Conservation (phyloP, 768 basidiomycete genomes). For the Kwoniella dendrophila region DNA sequence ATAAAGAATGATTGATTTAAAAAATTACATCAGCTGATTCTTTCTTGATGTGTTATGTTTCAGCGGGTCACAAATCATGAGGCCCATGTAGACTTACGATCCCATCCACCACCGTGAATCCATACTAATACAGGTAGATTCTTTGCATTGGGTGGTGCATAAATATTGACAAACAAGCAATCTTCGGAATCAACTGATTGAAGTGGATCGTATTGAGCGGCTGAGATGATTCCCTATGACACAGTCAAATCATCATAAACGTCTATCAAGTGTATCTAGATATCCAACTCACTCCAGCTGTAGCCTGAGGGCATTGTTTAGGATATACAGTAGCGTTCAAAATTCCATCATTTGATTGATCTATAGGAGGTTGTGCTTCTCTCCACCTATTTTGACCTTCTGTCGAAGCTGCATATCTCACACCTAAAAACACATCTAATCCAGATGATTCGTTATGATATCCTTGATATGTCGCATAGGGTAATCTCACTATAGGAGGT, state of each 20-base stretch:
- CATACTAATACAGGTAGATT: slow-evolving; percentile 8
- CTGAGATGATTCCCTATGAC: not conserved
- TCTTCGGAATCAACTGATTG: slow-evolving; percentile 9
- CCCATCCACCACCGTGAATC: slow-evolving; percentile 12
- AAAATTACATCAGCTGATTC: slow-evolving; percentile 3
- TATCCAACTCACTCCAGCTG: not conserved
- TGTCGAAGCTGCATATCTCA: slow-evolving; percentile 4
- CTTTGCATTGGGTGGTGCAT: not conserved
- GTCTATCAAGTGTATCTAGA: not conserved
- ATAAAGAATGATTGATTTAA: not conserved
- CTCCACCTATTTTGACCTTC: slow-evolving; percentile 5
- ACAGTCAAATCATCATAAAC: no score
- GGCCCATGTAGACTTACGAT: slow-evolving; percentile 4
- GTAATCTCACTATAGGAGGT: not conserved
- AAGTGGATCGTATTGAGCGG: not conserved
- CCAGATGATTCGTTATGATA: slow-evolving; percentile 4
- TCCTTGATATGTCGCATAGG: slow-evolving; percentile 2
- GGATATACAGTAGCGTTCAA: slow-evolving; percentile 2
- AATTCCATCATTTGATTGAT: not conserved
- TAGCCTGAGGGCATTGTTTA: not conserved
- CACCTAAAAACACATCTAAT: not conserved
- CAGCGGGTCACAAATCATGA: not conserved
- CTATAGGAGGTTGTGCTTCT: slow-evolving; percentile 2
- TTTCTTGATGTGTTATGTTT: not conserved
- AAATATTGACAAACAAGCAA: slow-evolving; percentile 5